phyloP scores from a whole-genome alignment of 2,329 filamentous ascomycete genomes.

The Microdochium paspali region DNA sequence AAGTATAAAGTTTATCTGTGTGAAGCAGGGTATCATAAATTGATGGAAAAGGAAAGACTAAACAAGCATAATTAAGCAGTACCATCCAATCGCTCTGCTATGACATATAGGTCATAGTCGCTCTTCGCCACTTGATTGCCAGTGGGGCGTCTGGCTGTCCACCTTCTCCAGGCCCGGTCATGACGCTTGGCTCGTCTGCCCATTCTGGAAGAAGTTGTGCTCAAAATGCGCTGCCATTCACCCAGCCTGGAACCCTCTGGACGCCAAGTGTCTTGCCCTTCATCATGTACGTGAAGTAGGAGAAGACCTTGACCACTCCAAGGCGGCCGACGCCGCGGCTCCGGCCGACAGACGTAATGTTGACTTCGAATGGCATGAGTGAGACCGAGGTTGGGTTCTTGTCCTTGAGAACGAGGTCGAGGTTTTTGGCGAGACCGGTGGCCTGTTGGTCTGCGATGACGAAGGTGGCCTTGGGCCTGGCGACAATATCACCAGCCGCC shows the following conservation, averaged over 20 bases:
- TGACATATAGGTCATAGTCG: no score
- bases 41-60: background rate
- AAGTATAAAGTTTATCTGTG: no score
- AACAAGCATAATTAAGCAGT: no score
- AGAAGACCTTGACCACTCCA: slow-evolving; percentile 37
- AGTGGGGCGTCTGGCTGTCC: no score
- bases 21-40: slow-evolving; percentile 2
- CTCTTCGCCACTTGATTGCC: no score
- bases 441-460: slow-evolving; percentile 37
- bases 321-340: slow-evolving; percentile 38
- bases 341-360: slow-evolving; percentile 39
- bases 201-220: no score
- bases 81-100: no score
- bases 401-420: slow-evolving; percentile 35
- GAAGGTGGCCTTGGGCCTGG: slow-evolving; percentile 34
- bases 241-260: slow-evolving; percentile 33
- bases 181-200: no score
- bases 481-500: slow-evolving; percentile 44
- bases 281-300: slow-evolving; percentile 36
- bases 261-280: slow-evolving; percentile 42
- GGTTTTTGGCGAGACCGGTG: slow-evolving; percentile 41
- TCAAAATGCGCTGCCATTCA: slow-evolving; percentile 34
- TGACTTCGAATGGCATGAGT: slow-evolving; percentile 36
- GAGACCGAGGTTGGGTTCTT: slow-evolving; percentile 34
- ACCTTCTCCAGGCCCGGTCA: no score